Conservation (phyloP, 192 early-diverging fungal species). For the Rhizoclosmatium sp. region DNA sequence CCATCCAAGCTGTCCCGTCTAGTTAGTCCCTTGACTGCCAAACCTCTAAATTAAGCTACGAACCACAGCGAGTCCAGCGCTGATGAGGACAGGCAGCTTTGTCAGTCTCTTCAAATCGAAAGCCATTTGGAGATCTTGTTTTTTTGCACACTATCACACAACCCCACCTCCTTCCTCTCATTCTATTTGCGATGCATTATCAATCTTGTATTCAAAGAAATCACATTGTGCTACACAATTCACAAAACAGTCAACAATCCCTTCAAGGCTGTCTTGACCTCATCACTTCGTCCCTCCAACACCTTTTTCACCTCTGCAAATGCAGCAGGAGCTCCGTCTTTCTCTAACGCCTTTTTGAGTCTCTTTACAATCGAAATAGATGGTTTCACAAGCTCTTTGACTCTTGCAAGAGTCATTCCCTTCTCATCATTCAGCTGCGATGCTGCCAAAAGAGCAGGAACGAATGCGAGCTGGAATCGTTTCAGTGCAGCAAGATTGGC, state of each 20-base stretch:
- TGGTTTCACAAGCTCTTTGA: conserved; percentile 48
- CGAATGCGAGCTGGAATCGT: conserved; percentile 18
- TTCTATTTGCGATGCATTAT: too few species aligned
- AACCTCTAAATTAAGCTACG: not conserved
- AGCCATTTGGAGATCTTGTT: not conserved
- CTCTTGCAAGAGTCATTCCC: conserved; percentile 40
- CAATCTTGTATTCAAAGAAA: too few species aligned
- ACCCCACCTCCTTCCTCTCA: too few species aligned
- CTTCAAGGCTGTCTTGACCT: not conserved
- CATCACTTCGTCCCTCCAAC: not conserved
- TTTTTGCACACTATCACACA: too few species aligned
- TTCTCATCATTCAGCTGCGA: conserved; percentile 31
- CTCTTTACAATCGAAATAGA: conserved; percentile 38
- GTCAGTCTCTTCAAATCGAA: not conserved
- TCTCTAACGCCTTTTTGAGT: conserved; percentile 31
- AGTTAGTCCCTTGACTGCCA: not conserved
- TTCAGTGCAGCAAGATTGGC: conserved; percentile 20
- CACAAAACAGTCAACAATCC: conserved; percentile 5
- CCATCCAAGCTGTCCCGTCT: conserved; percentile 40
- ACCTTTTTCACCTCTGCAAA: not conserved
- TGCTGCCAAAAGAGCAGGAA: conserved; percentile 16
- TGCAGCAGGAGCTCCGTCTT: not conserved
- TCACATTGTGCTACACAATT: too few species aligned
- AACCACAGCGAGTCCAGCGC: conserved; percentile 9
- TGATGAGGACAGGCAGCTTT: conserved; percentile 2